These are phyloP conservation scores for Limonomyces culmigenus DNA, from an alignment of 1,284 basidiomycete genomes.

Conservation along the genomic window DNA sequence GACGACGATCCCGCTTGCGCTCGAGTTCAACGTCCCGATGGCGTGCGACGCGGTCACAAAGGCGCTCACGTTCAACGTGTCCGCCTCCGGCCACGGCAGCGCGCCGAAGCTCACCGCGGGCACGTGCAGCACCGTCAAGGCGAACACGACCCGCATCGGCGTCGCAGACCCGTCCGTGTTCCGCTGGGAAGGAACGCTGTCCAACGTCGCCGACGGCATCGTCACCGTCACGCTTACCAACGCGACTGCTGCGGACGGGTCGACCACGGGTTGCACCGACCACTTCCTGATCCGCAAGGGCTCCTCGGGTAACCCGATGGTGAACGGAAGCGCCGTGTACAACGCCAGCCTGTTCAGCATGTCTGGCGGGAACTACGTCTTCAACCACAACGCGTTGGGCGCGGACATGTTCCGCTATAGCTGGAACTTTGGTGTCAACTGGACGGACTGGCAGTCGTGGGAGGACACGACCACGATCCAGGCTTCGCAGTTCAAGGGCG, in stretches of 20 bases:
- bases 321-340: slow-evolving; percentile 71
- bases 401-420: slow-evolving; percentile 82
- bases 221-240: slow-evolving; percentile 54
- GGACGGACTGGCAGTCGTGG: slow-evolving; percentile 66
- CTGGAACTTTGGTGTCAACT: slow-evolving; percentile 73
- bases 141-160: slow-evolving; percentile 29
- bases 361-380: slow-evolving; percentile 46
- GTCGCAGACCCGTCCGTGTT: slow-evolving; percentile 43
- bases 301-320: slow-evolving; percentile 52
- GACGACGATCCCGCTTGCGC: slow-evolving; percentile 43
- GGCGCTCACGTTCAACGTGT: slow-evolving; percentile 47
- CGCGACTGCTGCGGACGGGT: slow-evolving; percentile 25
- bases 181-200: slow-evolving; percentile 58
- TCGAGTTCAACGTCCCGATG: slow-evolving; percentile 73
- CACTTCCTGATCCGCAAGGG: slow-evolving; percentile 73
- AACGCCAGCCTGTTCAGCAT: slow-evolving; percentile 45
- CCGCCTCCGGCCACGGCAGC: slow-evolving; percentile 46
- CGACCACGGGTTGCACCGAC: slow-evolving; percentile 43
- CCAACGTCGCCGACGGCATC: slow-evolving; percentile 65
- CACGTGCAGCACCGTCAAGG: slow-evolving; percentile 26
- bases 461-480: slow-evolving; percentile 57
- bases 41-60: slow-evolving; percentile 47
- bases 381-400: slow-evolving; percentile 67
- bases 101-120: slow-evolving; percentile 34
- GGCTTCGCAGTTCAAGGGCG: slow-evolving; percentile 30